phyloP scores from a whole-genome alignment of 2,329 filamentous ascomycete genomes.

The Colletotrichum endophyticum region DNA sequence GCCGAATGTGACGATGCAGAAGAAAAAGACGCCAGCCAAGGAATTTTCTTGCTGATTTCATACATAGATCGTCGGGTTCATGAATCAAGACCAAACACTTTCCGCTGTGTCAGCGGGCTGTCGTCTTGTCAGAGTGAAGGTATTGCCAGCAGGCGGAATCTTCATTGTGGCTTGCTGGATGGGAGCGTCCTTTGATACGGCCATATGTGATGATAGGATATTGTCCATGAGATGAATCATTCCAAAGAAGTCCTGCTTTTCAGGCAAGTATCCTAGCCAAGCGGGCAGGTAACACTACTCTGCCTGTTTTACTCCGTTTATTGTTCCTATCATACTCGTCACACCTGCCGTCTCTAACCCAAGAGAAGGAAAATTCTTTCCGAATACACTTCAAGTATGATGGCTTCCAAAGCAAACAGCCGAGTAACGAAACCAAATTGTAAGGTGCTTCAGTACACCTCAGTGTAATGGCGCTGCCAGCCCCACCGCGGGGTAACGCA shows the following conservation, averaged over 20 bases:
- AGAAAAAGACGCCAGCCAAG: neutral
- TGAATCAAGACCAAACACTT: neutral
- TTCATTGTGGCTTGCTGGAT: neutral
- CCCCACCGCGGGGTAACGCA: constrained; percentile 15
- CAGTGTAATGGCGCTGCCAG: neutral
- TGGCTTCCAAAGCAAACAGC: neutral
- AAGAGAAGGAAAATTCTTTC: accelerated
- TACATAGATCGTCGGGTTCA: neutral
- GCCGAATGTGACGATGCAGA: neutral
- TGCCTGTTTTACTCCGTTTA: neutral
- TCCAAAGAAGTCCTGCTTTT: neutral
- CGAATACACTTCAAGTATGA: neutral
- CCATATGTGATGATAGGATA: neutral
- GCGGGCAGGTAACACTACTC: neutral
- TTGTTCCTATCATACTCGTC: neutral
- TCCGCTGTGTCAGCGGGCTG: neutral
- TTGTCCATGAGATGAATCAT: neutral
- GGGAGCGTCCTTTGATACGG: neutral
- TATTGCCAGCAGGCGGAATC: neutral
- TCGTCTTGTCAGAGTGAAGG: neutral
- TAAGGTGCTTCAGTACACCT: neutral
- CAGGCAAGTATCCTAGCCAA: neutral
- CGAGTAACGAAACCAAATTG: neutral
- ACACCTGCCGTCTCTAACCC: neutral
- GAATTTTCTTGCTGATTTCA: neutral